Conservation (phyloP, 1,284 basidiomycete species). For the Ganoderma leucocontextum region DNA sequence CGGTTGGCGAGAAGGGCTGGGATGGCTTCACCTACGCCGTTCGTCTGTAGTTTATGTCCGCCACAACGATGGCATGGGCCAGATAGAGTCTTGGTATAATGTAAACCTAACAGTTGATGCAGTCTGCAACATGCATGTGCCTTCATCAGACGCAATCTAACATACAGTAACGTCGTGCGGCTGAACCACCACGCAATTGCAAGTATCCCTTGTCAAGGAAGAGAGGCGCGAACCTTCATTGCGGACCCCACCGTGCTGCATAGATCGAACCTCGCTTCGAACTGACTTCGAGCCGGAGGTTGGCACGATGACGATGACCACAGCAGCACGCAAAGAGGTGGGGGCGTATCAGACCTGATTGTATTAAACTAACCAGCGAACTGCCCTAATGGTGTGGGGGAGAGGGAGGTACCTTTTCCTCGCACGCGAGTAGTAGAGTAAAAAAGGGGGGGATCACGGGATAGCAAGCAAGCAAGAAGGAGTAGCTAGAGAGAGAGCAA, state of each 20-base stretch:
- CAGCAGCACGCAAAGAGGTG: slow-evolving; percentile 21
- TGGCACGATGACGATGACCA: not conserved
- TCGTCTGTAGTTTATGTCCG: slow-evolving; percentile 33
- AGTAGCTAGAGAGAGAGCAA: slow-evolving; percentile 28
- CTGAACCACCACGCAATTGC: not conserved
- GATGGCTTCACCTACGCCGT: slow-evolving; percentile 68
- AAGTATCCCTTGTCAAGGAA: too few relatives aligned
- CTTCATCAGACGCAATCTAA: too few relatives aligned
- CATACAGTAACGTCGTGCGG: not conserved
- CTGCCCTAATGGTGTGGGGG: slow-evolving; percentile 37
- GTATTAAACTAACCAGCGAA: slow-evolving; percentile 37
- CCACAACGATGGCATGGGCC: not conserved
- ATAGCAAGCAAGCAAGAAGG: slow-evolving; percentile 29
- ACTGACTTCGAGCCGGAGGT: not conserved
- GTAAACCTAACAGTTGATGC: not conserved
- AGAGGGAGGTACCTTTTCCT: slow-evolving; percentile 42
- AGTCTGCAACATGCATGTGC: not conserved
- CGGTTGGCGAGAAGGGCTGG: slow-evolving; percentile 68
- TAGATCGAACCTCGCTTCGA: not conserved
- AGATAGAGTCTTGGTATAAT: not conserved
- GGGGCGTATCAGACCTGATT: slow-evolving; percentile 38
- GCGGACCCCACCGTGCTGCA: not conserved
- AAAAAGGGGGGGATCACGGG: slow-evolving; percentile 33
- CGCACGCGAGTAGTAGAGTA: slow-evolving; percentile 45
- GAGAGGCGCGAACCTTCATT: not conserved